Evolutionary conservation across 179 eudicot genomes (phyloP), one percentile per base, ranked within the genome.

Genomic region (Heliamphora ciliata): DNA sequence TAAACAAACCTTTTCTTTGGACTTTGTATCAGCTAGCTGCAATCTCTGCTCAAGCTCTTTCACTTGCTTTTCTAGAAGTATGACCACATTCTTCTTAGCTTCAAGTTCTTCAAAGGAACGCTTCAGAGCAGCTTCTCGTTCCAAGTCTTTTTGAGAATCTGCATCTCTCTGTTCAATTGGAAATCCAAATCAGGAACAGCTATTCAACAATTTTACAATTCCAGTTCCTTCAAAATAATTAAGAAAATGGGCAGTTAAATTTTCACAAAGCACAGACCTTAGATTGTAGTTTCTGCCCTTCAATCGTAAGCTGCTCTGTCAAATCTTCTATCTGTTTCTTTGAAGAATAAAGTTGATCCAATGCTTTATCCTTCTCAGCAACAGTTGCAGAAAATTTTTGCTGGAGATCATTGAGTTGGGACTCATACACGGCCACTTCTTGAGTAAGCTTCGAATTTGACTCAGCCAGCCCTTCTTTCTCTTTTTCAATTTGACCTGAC

Each of bases 41-140:
- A 91, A 84, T 82, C 88, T 90, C 79, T 90, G 90, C 84, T 91
- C 91, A 31, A 92, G 88, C 80, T 95, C 94, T 88, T 91, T 90
- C 44, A 92, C 79, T 85, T 90, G 90, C 75, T 87, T 89, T 82
- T 89, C 88, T 63, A 92, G 81, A 72, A 80, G 86, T 44, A 67
- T 4, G 68, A 87, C 77, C 74, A 85, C 82, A 78, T 90, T 88
- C 78, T 71, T 90, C 90, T 92, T 91, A 54, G 88, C 88, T 86
- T 92, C 94, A 74, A 93, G 86, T 83, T 93, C 92, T 82, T 87
- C 90, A 6, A 81, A 73, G 21, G 83, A 78, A 75, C 69, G 86
- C 81, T 85, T 89, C 80, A 81, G 80, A 8, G 88, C 87, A 84
- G 89, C 89, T 87, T 93, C 94, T 18, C 81, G 83, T 86, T 92